phyloP scores from a whole-genome alignment of 2,329 filamentous ascomycete species.

The Trichoderma harzianum region DNA sequence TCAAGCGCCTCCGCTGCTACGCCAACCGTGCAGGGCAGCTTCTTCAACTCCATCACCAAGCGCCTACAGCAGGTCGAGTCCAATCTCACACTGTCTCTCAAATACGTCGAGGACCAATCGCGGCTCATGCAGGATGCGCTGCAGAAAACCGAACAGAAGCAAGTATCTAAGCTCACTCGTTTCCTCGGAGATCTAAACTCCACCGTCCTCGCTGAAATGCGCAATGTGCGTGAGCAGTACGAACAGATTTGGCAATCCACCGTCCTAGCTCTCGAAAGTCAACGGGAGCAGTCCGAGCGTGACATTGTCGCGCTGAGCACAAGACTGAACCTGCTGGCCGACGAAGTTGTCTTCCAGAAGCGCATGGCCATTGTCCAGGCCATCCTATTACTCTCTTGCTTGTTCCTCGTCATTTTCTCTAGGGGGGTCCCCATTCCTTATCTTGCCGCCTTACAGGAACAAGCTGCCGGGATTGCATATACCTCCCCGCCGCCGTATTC shows the following conservation, averaged over 20 bases:
- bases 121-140: slow-evolving; percentile 85
- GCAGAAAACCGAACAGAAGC: slow-evolving; percentile 79
- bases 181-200: slow-evolving; percentile 84
- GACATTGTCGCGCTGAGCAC: slow-evolving; percentile 80
- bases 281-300: slow-evolving; percentile 77
- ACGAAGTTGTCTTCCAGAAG: slow-evolving; percentile 84
- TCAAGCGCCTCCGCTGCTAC: slow-evolving; percentile 37
- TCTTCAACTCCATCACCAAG: slow-evolving; percentile 96
- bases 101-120: slow-evolving; percentile 97
- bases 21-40: slow-evolving; percentile 91
- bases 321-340: slow-evolving; percentile 83
- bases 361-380: slow-evolving; percentile 92
- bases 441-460: slow-evolving; percentile 30
- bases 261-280: slow-evolving; percentile 83
- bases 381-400: slow-evolving; percentile 78
- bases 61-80: slow-evolving; percentile 85
- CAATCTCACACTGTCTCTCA: slow-evolving; percentile 86
- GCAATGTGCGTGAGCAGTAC: slow-evolving; percentile 77
- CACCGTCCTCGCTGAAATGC: slow-evolving; percentile 79
- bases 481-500: slow-evolving; percentile 23
- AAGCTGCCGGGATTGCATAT: slow-evolving; percentile 24
- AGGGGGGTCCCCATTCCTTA: slow-evolving; percentile 44
- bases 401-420: slow-evolving; percentile 82
- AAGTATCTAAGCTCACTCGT: slow-evolving; percentile 74
- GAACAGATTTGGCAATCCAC: slow-evolving; percentile 97